Evolutionary conservation across 768 basidiomycete genomes (phyloP).

Genomic region (Mycena vitilis): DNA sequence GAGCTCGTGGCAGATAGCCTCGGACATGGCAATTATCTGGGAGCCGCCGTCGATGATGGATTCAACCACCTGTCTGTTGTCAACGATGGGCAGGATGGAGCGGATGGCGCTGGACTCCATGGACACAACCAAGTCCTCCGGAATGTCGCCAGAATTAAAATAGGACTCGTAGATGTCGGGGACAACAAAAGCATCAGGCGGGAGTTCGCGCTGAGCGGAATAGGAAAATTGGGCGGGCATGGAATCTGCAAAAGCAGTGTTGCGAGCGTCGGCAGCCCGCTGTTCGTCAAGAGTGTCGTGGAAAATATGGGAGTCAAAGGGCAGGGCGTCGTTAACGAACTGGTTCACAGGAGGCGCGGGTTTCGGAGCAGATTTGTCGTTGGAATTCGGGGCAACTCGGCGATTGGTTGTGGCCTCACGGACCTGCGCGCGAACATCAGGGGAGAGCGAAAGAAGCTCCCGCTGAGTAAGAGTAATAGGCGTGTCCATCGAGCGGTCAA

Average conservation of each 20-base stretch:
- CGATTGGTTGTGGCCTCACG: constrained; percentile 35
- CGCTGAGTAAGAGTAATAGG: constrained; percentile 35
- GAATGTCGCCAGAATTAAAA: constrained; percentile 3
- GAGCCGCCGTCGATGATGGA: constrained; percentile 39
- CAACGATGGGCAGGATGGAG: constrained; percentile 9
- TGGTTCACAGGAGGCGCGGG: background rate
- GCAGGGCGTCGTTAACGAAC: background rate
- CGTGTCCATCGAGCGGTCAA: constrained; percentile 32
- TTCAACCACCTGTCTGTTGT: constrained; percentile 15
- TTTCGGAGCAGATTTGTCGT: background rate
- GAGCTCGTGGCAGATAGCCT: constrained; percentile 28
- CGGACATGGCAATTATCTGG: constrained; percentile 40
- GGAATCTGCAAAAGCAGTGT: constrained; percentile 1
- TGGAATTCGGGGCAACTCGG: background rate
- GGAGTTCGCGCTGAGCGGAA: background rate
- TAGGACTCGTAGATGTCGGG: background rate
- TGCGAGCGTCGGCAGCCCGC: background rate
- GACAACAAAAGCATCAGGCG: constrained; percentile 1
- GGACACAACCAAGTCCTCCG: constrained; percentile 19
- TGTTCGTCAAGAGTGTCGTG: background rate
- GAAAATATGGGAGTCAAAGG: background rate
- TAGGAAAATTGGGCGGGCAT: background rate
- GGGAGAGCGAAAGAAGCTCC: constrained; percentile 36
- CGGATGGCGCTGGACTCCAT: constrained; percentile 31
- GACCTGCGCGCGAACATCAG: constrained; percentile 34